phyloP scores from a whole-genome alignment of 2,329 filamentous ascomycete species.

The Coniochaeta sp. region DNA sequence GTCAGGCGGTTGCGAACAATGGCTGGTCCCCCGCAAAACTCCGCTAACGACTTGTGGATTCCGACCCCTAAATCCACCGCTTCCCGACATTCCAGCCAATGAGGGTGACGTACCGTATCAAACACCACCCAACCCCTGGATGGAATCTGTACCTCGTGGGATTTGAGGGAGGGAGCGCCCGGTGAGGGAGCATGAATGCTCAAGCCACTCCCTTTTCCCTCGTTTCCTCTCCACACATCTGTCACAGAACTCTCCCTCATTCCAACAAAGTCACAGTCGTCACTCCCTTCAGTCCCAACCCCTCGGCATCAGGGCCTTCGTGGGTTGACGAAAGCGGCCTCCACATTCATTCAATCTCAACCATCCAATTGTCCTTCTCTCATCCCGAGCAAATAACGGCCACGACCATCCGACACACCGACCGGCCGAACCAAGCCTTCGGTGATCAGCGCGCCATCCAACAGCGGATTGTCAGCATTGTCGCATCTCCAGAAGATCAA shows the following conservation, averaged over 20 bases:
- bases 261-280: conserved; percentile 7
- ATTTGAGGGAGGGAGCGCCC: not conserved
- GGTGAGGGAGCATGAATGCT: not conserved
- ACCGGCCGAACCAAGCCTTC: not conserved
- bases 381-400: not conserved
- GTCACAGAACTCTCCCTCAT: conserved; percentile 9
- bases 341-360: conserved; percentile 10
- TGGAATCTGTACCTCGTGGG: not conserved
- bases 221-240: conserved; percentile 5
- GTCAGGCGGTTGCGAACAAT: not conserved
- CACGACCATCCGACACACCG: not conserved
- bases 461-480: not conserved
- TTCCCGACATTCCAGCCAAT: not conserved
- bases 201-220: not conserved
- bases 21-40: not conserved
- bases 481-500: not conserved
- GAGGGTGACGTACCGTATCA: not conserved
- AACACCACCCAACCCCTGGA: not conserved
- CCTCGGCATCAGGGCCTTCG: no score
- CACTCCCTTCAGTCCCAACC: conserved; percentile 6
- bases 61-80: not conserved
- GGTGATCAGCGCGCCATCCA: not conserved
- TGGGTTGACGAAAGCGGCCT: conserved; percentile 9
- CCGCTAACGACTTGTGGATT: not conserved
- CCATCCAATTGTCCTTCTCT: not conserved